Base-by-base conservation (phyloP, 495 filamentous ascomycete genomes). In the Niebla homalea region DNA sequence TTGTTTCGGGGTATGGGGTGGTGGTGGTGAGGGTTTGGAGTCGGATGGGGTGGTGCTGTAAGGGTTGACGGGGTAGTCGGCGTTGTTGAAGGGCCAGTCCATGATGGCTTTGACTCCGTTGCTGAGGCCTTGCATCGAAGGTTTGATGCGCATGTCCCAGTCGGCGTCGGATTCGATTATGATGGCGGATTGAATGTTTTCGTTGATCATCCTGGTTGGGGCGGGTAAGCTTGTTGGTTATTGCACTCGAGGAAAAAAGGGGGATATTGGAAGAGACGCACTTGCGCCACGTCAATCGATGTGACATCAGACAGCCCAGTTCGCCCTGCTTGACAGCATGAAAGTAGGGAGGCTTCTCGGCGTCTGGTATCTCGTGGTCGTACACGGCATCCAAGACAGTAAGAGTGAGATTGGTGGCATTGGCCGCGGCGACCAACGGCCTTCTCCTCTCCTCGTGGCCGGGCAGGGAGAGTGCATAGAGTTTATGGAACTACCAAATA, bases 91-190 rank as follows among this genome's bases (percentile, higher is more conserved):
- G 7, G 66, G 46, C 43, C 69, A 55, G 42, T 55, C 52, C 21
- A 42, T 36, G 10, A 87, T 81, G 7, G 77, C 73, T 47, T 75
- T 79, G 21, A 78, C 72, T n/a, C 76, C 77, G 23, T 77, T 70
- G 11, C 72, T 73, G 43, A 78, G 18, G 18, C 39, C 26, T 7
- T 23, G 29, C 43, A 55, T 40, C 26, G 38, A 64, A 0, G 56
- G 53, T 38, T 66, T 65, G 10, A 73, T 63, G 20, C 65, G 63
- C 22, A 69, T 62, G 53, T 72, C 70, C 67, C 67, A 72, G 48
- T 73, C 70, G 38, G 66, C 58, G 47, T 72, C 69, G 54, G 70
- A 68, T 60, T 73, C 69, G 46, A 73, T 60, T 8, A 72, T 65
- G 5, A 73, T 55, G 12, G 66, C 70, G 11, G 64, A 60, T 32